Base-by-base conservation (phyloP, 805 yeast species). In the Priceomyces fermenticarens region DNA sequence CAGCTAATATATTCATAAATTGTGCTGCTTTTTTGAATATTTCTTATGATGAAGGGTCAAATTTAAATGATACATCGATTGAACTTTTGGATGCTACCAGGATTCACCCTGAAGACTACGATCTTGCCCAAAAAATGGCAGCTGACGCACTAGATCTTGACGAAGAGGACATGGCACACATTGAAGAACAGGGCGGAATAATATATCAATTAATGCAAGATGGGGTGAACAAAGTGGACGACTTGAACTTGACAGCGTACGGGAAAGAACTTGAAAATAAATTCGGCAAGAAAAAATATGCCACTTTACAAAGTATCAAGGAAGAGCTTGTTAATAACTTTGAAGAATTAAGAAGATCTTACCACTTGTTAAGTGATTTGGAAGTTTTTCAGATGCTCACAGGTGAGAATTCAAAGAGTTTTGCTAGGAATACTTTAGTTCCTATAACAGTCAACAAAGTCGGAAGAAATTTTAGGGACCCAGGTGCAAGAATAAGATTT, bases 81-180 rank as follows among this genome's bases (percentile, higher is more conserved):
- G 97, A 91, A 55, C 72, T 85, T 32, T 73, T 93, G 51, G 99
- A 93, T 62, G 90, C 93, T 38, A 93, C 99, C 0, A 79, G 99
- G 67, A 89, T 93, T 35, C 99, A 93, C 55, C 98, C 98, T 6
- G 98, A 93, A 63, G 99, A 93, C 65, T 93, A 93, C 60, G 96
- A 88, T 48, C 73, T 93, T 51, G 98, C 97, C 3, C 80, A 93
- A 38, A 93, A 93, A 61, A 93, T 93, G 90, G 98, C 97, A 6
- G 93, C 96, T 1, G 99, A 93, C 70, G 98, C 99, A 2, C 74
- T 93, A 49, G 99, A 91, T 59, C 76, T 90, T 48, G 97, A 89
- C 53, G 99, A 95, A 54, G 98, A 91, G 62, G 96, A 89, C 49
- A 73, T 87, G 55, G 84, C 82, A 2, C 90, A 84, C 42, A 62